Evolutionary conservation across 2,329 filamentous ascomycete genomes (phyloP).

Genomic region (Botrytis medusae): DNA sequence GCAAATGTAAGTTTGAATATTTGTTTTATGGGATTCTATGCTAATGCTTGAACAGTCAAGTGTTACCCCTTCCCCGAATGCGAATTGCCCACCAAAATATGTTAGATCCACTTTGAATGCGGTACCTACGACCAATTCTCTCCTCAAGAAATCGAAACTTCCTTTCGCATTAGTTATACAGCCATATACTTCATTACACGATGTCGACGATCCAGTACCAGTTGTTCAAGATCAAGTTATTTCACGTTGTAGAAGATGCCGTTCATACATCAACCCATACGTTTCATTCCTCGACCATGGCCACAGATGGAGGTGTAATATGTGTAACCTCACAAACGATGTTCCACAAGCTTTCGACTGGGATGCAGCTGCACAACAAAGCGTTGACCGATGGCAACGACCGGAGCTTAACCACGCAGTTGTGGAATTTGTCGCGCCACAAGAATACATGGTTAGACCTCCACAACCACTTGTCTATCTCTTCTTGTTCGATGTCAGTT

Average conservation of each 20-base stretch:
- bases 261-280: conserved; percentile 97
- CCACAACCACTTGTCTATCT: conserved; percentile 94
- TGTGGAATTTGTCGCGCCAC: conserved; percentile 94
- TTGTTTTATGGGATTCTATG: conserved; percentile 21
- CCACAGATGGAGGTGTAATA: conserved; percentile 98
- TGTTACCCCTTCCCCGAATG: conserved; percentile 84
- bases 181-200: conserved; percentile 89
- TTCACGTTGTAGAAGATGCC: conserved; percentile 89
- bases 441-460: conserved; percentile 99
- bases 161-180: conserved; percentile 96
- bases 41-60: conserved; percentile 64
- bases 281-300: conserved; percentile 96
- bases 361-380: conserved; percentile 90
- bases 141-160: conserved; percentile 95
- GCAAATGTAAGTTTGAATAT: conserved; percentile 71
- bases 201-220: conserved; percentile 86
- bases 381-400: conserved; percentile 86
- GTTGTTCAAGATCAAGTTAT: conserved; percentile 97
- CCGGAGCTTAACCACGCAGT: conserved; percentile 94
- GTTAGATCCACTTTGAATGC: conserved; percentile 94
- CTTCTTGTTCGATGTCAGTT: conserved; percentile 94
- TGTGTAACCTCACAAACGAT: conserved; percentile 98
- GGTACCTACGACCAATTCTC: conserved; percentile 84
- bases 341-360: conserved; percentile 99
- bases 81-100: conserved; percentile 92